These are phyloP conservation scores for Pichia occidentalis DNA, from an alignment of 805 yeast species.

Conservation along the genomic window DNA sequence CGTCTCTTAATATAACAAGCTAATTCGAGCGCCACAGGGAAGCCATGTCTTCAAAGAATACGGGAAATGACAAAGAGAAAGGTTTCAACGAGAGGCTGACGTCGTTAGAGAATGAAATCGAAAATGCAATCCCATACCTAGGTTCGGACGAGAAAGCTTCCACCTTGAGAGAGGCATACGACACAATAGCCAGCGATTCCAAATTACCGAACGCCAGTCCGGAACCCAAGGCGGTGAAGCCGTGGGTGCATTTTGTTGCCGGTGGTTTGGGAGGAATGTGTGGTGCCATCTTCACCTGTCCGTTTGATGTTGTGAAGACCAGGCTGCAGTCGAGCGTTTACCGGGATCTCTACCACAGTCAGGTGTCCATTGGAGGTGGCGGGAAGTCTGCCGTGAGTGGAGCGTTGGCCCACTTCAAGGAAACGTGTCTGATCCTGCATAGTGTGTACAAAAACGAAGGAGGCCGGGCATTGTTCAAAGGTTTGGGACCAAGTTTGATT, in stretches of 20 bases:
- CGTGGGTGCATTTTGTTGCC: conserved; percentile 82
- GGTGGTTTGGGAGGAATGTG: conserved; percentile 97
- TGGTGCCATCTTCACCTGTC: conserved; percentile 91
- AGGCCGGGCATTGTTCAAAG: conserved; percentile 78
- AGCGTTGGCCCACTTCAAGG: conserved; percentile 62
- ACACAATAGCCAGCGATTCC: conserved; percentile 22
- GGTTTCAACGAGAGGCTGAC: conserved; percentile 18
- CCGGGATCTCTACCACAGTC: conserved; percentile 42
- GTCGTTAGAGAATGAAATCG: conserved; percentile 40
- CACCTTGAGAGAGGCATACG: conserved; percentile 33
- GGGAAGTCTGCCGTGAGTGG: conserved; percentile 27
- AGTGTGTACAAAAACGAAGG: conserved; percentile 76
- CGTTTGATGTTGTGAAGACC: conserved; percentile 94
- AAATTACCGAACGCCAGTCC: conserved; percentile 17
- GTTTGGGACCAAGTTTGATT: conserved; percentile 91
- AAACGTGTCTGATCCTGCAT: conserved; percentile 67
- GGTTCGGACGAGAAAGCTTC: conserved; percentile 71
- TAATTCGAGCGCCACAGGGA: too few relatives aligned
- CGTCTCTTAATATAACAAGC: too few relatives aligned
- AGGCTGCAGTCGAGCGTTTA: conserved; percentile 88
- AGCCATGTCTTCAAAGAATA: too few relatives aligned
- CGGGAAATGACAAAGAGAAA: too few relatives aligned
- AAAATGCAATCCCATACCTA: conserved; percentile 51
- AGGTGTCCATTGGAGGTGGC: conserved; percentile 28
- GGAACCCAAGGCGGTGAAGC: conserved; percentile 27